phyloP scores from a whole-genome alignment of 225 moss, liverwort and hornwort genomes.

The Marchantia paleacea region DNA sequence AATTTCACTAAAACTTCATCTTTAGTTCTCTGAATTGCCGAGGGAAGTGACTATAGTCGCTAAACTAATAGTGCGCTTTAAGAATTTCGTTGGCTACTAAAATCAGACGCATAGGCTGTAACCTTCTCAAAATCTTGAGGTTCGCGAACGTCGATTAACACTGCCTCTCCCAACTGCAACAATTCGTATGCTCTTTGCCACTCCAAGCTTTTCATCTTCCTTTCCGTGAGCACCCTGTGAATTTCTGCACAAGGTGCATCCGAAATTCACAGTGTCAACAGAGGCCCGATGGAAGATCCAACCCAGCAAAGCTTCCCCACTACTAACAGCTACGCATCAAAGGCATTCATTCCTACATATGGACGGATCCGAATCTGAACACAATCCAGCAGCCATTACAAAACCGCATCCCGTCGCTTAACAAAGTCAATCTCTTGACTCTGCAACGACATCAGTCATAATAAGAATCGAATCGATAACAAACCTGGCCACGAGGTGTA shows the following conservation, averaged over 20 bases:
- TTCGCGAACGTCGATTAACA: conserved; percentile 69
- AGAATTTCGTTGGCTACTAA: neutral
- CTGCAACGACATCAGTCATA: neutral
- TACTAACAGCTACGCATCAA: too few species aligned
- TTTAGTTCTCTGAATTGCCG: neutral
- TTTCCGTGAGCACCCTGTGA: conserved; percentile 63
- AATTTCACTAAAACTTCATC: too few species aligned
- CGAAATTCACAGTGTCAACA: neutral
- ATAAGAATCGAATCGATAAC: neutral
- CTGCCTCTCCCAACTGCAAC: conserved; percentile 44
- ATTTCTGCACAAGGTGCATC: conserved; percentile 45
- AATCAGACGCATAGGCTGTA: neutral
- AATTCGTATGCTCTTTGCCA: conserved; percentile 45
- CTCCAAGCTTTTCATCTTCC: conserved; percentile 54
- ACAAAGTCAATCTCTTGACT: too few species aligned
- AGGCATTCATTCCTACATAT: too few species aligned
- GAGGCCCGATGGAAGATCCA: neutral
- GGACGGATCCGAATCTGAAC: too few species aligned
- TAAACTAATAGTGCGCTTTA: neutral
- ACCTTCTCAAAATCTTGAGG: conserved; percentile 48
- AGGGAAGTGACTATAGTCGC: neutral
- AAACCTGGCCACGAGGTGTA: conserved; percentile 38
- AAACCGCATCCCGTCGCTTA: too few species aligned
- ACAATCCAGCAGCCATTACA: too few species aligned
- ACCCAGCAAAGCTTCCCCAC: too few species aligned